These are phyloP conservation scores for Nakazawaea wickerhamii DNA, from an alignment of 805 yeast species.

Conservation along the genomic window DNA sequence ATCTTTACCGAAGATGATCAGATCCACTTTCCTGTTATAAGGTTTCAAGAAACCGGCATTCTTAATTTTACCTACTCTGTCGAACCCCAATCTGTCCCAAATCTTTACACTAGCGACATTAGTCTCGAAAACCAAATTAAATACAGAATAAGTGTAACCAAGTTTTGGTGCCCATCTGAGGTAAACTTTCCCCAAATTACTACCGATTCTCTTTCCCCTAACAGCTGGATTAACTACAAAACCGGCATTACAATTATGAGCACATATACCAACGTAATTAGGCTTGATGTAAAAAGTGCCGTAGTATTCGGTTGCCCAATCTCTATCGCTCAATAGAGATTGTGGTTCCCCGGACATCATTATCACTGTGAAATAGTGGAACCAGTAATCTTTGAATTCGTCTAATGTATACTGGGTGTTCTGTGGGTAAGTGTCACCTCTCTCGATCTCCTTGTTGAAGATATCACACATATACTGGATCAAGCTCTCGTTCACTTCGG, in stretches of 20 bases:
- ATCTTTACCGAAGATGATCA: constrained; percentile 70
- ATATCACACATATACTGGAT: constrained; percentile 40
- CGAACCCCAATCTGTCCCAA: constrained; percentile 84
- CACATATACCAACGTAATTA: constrained; percentile 77
- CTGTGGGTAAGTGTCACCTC: constrained; percentile 75
- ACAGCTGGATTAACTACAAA: constrained; percentile 57
- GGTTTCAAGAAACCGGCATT: constrained; percentile 75
- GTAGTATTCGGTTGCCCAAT: constrained; percentile 38
- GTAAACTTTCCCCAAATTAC: constrained; percentile 61
- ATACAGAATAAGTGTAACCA: constrained; percentile 80
- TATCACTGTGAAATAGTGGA: constrained; percentile 58
- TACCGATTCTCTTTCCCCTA: constrained; percentile 64
- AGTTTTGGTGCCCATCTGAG: constrained; percentile 67
- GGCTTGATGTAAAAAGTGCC: constrained; percentile 85
- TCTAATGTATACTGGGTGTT: constrained; percentile 33
- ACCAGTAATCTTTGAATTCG: constrained; percentile 63
- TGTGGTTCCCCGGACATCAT: constrained; percentile 40
- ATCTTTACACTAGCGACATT: constrained; percentile 69
- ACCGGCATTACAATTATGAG: constrained; percentile 87
- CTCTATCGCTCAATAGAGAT: constrained; percentile 15
- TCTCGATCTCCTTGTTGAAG: constrained; percentile 61
- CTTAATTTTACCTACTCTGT: constrained; percentile 67
- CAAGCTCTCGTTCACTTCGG: constrained; percentile 46
- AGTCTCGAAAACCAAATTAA: constrained; percentile 80
- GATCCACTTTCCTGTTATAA: constrained; percentile 58